Percentiles rank a stretch among this genome's conserved stretches.
Evolutionary conservation across 352 stramenopile genomes (phyloP).

Genomic region (Phytopythium litorale): DNA sequence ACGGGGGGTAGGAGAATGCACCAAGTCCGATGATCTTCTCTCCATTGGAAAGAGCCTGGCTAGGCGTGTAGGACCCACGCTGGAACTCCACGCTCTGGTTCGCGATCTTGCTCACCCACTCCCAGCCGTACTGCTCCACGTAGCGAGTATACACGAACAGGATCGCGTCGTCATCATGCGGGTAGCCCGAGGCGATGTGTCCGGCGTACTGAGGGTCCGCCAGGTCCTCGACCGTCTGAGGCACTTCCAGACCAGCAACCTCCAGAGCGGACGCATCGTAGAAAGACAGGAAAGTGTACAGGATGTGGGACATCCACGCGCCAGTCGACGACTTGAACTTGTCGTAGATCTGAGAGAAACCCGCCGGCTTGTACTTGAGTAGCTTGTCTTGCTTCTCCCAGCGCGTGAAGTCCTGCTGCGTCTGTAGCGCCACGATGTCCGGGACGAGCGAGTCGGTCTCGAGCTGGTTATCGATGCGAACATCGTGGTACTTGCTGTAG

Average conservation of each 20-base stretch:
- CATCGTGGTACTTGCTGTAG: conserved; percentile 56
- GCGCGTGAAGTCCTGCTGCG: conserved; percentile 47
- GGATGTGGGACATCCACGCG: conserved; percentile 34
- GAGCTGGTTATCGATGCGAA: conserved; percentile 59
- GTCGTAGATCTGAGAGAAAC: conserved; percentile 53
- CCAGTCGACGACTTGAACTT: conserved; percentile 26
- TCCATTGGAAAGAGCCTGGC: neutral
- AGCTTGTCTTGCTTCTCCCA: conserved; percentile 36
- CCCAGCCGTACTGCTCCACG: conserved; percentile 37
- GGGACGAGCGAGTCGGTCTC: conserved; percentile 38
- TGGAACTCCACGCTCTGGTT: conserved; percentile 17
- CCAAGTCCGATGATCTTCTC: neutral
- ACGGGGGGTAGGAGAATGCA: neutral
- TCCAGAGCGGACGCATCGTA: conserved; percentile 21
- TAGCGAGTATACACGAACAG: conserved; percentile 47
- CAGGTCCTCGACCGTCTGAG: conserved; percentile 22
- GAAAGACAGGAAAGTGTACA: conserved; percentile 38
- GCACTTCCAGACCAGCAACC: conserved; percentile 6
- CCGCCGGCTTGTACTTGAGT: conserved; percentile 47
- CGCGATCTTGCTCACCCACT: conserved; percentile 18
- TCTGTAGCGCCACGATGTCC: conserved; percentile 42
- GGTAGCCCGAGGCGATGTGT: conserved; percentile 42
- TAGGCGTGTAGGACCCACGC: conserved; percentile 9
- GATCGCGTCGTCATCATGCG: conserved; percentile 41
- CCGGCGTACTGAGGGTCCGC: conserved; percentile 27